Evolutionary conservation across 2,329 filamentous ascomycete genomes (phyloP), one percentile per base, ranked within the genome.

Genomic region (Aspergillus transmontanensis): DNA sequence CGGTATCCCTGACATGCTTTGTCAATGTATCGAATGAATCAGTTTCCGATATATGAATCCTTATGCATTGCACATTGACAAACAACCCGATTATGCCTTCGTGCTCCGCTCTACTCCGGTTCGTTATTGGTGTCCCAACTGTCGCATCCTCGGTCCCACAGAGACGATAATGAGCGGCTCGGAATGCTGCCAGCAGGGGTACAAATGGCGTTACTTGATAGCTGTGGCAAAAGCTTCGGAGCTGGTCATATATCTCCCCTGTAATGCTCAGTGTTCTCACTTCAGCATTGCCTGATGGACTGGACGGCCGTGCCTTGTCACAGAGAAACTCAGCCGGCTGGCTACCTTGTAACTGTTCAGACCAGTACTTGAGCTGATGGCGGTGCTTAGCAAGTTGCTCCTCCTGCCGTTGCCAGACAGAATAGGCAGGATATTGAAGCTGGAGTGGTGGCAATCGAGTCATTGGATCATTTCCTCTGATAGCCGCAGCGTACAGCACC

Each of bases 41-140:
- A 11, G 11, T 23, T 6, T 56, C 39, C 5, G 16, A 30, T 6
- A 63, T 14, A 11, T 23, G 26, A 30, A 36, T n/a, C 23, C 58
- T 26, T 21, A 60, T 60, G 58, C 61, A 63, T 36, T 63, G 61
- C 43, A 58, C 45, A 16, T 63, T 63, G 10, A 55, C 61, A 54
- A 63, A 63, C 5, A 56, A 39, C 2, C 61, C 61, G 32, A 63
- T 60, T 7, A 63, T 19, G 1, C 30, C 61, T 28, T 63, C 43
- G 11, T 41, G 45, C 43, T 63, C 61, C 7, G 26, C 32, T 6
- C 51, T 57, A 6, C 28, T 53, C 5, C 61, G 61, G 30, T 55
- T 53, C 1, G 61, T 46, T 19, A 50, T 51, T 14, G 58, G 61
- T 23, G 43, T 60, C 11, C 61, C 61, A n/a, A 63, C 48, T 7